Evolutionary conservation across 805 yeast genomes (phyloP), one percentile per base, ranked within the genome.

Genomic region (Candida khao-thaluensis): DNA sequence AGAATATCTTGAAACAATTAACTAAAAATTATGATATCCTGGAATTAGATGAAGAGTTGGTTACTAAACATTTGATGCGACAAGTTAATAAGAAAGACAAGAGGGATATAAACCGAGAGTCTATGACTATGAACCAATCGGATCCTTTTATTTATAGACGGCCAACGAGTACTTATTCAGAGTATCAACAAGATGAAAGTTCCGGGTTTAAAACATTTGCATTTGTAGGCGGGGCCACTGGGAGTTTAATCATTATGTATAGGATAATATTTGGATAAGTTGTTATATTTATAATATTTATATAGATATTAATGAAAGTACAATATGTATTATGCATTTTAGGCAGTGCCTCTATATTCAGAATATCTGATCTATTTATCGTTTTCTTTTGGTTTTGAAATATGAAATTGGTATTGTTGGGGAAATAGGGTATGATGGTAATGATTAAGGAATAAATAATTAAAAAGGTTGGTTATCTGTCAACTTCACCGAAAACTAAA

Each of bases 401-500:
- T n/a, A n/a, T n/a, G n/a, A n/a, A n/a, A n/a, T n/a, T n/a, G n/a
- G n/a, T n/a, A n/a, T n/a, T n/a, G n/a, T n/a, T n/a, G n/a, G n/a
- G n/a, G n/a, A 12, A 23, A 9, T 17, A 11, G 32, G 32, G 32
- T 29, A 29, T 29, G 23, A n/a, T n/a, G n/a, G n/a, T n/a, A n/a
- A n/a, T n/a, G n/a, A n/a, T n/a, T n/a, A n/a, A n/a, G n/a, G n/a
- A 29, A 29, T 17, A 10, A 29, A 29, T 29, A 29, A 29, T 14
- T 17, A 17, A 28, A n/a, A n/a, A n/a, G n/a, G n/a, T n/a, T n/a
- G n/a, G n/a, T 60, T 71, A 86, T 70, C 95, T 89, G 71, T 87
- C 95, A 53, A 87, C 95, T 67, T 87, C 95, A 57, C 95, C 95
- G 59, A 87, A 87, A 62, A 87, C 95, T 64, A 87, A 77, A 71